Percentiles rank a stretch among this genome's conserved stretches.
phyloP scores from a whole-genome alignment of 2,329 filamentous ascomycete species.

The Alternaria metachromatica region DNA sequence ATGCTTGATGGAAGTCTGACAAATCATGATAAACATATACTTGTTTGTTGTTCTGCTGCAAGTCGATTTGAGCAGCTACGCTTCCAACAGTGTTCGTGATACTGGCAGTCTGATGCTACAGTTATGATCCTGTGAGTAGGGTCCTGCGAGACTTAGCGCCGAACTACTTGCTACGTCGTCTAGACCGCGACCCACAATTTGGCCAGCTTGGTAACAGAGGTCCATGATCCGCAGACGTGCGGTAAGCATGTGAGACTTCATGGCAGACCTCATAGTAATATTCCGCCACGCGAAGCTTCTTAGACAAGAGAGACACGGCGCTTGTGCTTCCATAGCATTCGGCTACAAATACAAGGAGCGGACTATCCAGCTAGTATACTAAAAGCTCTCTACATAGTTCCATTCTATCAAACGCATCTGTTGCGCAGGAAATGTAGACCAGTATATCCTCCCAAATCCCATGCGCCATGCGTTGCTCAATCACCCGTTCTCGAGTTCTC shows the following conservation, averaged over 20 bases:
- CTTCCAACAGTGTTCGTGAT: not conserved
- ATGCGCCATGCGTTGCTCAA: conserved; percentile 1
- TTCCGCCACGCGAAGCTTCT: not conserved
- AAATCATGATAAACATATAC: too few species aligned
- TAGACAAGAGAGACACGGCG: not conserved
- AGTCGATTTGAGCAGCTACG: too few species aligned
- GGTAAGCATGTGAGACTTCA: not conserved
- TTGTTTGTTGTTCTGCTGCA: too few species aligned
- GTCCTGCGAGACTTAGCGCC: not conserved
- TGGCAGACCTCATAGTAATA: not conserved
- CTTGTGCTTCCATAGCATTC: not conserved
- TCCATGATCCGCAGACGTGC: not conserved
- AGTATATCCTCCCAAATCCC: not conserved
- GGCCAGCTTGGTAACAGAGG: not conserved
- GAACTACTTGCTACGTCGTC: not conserved
- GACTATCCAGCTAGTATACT: not conserved
- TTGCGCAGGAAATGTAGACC: not conserved
- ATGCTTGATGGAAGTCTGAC: conserved; percentile 10
- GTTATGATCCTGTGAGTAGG: not conserved
- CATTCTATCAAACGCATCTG: not conserved
- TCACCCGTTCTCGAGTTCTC: conserved; percentile 68
- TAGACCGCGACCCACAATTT: not conserved
- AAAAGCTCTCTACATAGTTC: not conserved
- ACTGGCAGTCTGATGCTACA: not conserved
- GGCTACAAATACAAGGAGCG: not conserved